Evolutionary conservation across 371 early-diverging fungal species (phyloP).

Genomic region (Choanephora cucurbitarum): DNA sequence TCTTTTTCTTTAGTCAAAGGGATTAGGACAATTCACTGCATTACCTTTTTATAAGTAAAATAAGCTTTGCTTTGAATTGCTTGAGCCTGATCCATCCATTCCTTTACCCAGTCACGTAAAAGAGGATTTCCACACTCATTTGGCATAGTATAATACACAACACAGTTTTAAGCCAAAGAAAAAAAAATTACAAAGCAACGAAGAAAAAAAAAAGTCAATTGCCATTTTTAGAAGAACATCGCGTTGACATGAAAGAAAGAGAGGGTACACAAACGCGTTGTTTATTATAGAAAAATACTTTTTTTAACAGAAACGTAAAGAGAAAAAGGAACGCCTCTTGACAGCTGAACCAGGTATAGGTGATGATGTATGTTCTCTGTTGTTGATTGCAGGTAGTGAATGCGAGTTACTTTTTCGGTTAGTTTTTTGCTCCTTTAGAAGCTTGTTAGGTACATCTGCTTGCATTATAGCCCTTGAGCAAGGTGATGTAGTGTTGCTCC

Average conservation of each 20-base stretch:
- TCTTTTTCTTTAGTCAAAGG: constrained; percentile 17
- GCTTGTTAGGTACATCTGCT: too few relatives aligned
- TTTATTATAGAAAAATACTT: too few relatives aligned
- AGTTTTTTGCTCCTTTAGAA: too few relatives aligned
- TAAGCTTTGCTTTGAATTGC: constrained; percentile 40
- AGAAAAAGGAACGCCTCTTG: constrained; percentile 23
- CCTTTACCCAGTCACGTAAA: constrained; percentile 61
- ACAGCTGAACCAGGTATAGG: neutral
- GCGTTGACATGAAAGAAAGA: neutral
- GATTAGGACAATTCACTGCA: too few relatives aligned
- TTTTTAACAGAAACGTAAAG: constrained; percentile 21
- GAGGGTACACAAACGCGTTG: neutral
- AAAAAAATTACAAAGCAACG: constrained; percentile 15
- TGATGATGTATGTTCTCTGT: neutral
- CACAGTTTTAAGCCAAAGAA: neutral
- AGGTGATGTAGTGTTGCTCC: too few relatives aligned
- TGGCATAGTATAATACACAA: constrained; percentile 1
- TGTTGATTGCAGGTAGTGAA: too few relatives aligned
- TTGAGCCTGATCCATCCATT: constrained; percentile 59
- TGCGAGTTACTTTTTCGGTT: too few relatives aligned
- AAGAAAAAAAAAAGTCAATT: constrained; percentile 10
- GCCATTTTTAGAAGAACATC: neutral
- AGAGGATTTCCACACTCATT: constrained; percentile 62
- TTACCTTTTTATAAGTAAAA: constrained; percentile 62
- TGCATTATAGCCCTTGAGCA: too few relatives aligned